These are phyloP conservation scores for Suillus paluster DNA, from an alignment of 768 basidiomycete genomes.

Conservation along the genomic window DNA sequence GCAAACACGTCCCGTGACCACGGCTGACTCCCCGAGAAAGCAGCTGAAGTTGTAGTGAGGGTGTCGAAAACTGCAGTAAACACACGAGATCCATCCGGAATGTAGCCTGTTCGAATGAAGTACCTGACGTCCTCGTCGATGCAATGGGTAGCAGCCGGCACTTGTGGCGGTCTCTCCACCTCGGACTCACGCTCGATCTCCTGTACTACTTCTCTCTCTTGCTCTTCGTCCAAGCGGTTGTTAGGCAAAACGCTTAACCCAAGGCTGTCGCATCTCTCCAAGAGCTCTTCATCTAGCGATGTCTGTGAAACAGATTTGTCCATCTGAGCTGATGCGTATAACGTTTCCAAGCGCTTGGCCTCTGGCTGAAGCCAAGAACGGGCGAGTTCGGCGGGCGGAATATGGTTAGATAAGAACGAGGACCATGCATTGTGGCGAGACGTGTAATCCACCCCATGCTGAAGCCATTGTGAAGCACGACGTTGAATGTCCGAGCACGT, in stretches of 20 bases:
- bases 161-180: slow-evolving; percentile 38
- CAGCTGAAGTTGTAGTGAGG: slow-evolving; percentile 14
- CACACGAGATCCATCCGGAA: slow-evolving; percentile 16
- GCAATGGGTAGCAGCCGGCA: slow-evolving; percentile 29
- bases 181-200: slow-evolving; percentile 47
- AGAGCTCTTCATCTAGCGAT: slow-evolving; percentile 21
- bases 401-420: slow-evolving; percentile 15
- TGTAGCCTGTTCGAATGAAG: slow-evolving; percentile 34
- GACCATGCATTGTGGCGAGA: slow-evolving; percentile 28
- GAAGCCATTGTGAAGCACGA: slow-evolving; percentile 45
- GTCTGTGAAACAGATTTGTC: slow-evolving; percentile 8
- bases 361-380: slow-evolving; percentile 45
- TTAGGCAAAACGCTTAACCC: slow-evolving; percentile 28
- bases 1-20: slow-evolving; percentile 23
- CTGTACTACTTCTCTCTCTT: slow-evolving; percentile 49
- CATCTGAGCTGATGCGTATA: slow-evolving; percentile 30
- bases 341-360: slow-evolving; percentile 38
- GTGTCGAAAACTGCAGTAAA: slow-evolving; percentile 26
- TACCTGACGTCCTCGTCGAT: slow-evolving; percentile 29
- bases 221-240: slow-evolving; percentile 47
- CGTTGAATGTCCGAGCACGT: slow-evolving; percentile 46
- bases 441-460: slow-evolving; percentile 44
- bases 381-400: slow-evolving; percentile 7
- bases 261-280: slow-evolving; percentile 28
- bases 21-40: slow-evolving; percentile 18